Evolutionary conservation across 768 basidiomycete species (phyloP).

Genomic region (Gymnopilus dilepis): DNA sequence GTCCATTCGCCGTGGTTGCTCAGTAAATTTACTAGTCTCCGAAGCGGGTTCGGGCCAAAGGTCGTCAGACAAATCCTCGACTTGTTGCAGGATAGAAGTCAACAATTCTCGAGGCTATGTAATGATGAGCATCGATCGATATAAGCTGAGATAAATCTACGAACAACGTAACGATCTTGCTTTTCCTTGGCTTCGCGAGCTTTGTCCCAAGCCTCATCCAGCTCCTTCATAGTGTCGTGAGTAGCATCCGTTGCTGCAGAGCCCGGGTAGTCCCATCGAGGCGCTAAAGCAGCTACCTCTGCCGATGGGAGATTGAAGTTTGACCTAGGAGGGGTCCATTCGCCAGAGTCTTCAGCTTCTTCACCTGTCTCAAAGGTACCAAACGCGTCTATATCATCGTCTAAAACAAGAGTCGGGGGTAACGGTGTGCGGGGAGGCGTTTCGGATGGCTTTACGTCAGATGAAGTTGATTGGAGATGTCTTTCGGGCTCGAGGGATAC

Average conservation of each 20-base stretch:
- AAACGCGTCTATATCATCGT: constrained; percentile 57
- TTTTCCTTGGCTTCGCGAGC: constrained; percentile 63
- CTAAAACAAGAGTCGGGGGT: constrained; percentile 14
- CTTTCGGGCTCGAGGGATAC: not conserved
- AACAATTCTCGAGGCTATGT: constrained; percentile 73
- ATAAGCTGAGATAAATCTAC: constrained; percentile 35
- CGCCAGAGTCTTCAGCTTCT: constrained; percentile 34
- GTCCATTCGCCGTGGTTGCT: constrained; percentile 32
- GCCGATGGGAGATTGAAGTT: constrained; percentile 26
- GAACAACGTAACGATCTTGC: constrained; percentile 68
- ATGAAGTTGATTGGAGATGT: not conserved
- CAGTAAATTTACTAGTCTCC: constrained; percentile 16
- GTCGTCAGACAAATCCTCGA: constrained; percentile 55
- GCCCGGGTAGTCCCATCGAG: constrained; percentile 44
- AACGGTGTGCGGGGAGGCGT: constrained; percentile 18
- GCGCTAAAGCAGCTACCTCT: constrained; percentile 43
- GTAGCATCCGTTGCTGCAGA: constrained; percentile 20
- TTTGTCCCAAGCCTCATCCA: constrained; percentile 70
- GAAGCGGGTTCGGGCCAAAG: constrained; percentile 50
- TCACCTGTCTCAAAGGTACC: constrained; percentile 62
- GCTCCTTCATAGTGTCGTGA: constrained; percentile 29
- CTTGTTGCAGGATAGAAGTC: constrained; percentile 56
- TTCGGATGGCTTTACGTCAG: constrained; percentile 5
- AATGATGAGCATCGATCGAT: constrained; percentile 25
- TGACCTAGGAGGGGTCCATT: constrained; percentile 38